Evolutionary conservation across 768 basidiomycete genomes (phyloP), one percentile per base, ranked within the genome.

Genomic region (Leccinellum luteum): DNA sequence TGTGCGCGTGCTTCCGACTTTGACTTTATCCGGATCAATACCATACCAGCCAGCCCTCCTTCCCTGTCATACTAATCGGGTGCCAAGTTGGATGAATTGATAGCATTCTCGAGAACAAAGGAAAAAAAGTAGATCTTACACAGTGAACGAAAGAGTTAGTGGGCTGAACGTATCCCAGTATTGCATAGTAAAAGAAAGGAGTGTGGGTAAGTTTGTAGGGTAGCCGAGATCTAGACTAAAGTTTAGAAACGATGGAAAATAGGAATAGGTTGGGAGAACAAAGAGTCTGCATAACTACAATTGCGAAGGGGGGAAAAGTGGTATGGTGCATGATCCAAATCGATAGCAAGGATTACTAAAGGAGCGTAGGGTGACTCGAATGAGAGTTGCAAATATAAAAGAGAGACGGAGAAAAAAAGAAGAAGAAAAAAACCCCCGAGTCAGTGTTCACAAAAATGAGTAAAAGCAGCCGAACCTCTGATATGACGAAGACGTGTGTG

Each of bases 231-330:
- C 32, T 19, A 45, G 19, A 52, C 28, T 4, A 25, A 4, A 25
- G 13, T 48, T 38, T 6, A 23, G 47, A 52, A 47, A 27, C 15
- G 21, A 21, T 14, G 12, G 44, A 13, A 45, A 25, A 47, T 14
- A 45, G 14, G 15, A 25, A 47, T 14, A 45, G 14, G 15, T 35
- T 17, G 34, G 5, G 12, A 30, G 21, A 58, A 64, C 7, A 28
- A 66, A 62, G 69, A 65, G 62, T 61, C 60, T 72, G 75, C 66
- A 74, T 63, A 31, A 69, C 61, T 69, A 59, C 61, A 67, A 61
- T 62, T 60, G 58, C 53, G 60, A 60, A 60, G 56, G 14, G 50
- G 50, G 60, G 50, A 61, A 54, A 50, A 14, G 19, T 55, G 58
- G 58, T 61, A 64, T 60, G 45, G 38, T 34, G 51, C 44, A 60